Evolutionary conservation across 257 asterid genomes (phyloP).

Genomic region (Solanum appendiculatum): DNA sequence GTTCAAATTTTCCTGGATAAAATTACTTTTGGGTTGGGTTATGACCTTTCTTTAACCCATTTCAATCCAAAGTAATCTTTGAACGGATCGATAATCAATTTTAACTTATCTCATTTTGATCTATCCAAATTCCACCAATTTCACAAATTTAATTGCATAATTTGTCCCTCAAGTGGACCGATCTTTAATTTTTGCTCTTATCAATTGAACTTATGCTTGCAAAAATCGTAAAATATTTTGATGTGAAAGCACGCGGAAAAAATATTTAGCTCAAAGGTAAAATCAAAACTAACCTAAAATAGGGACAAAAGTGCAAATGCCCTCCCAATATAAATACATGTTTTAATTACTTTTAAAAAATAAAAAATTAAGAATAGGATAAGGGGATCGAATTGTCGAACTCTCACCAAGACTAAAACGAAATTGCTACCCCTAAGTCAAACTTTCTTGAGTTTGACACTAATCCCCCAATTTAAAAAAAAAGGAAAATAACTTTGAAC

Average conservation of each 20-base stretch:
- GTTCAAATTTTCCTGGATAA: neutral
- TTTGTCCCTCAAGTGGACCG: neutral
- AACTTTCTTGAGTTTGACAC: neutral
- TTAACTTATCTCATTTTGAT: neutral
- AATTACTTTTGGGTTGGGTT: neutral
- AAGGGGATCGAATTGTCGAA: neutral
- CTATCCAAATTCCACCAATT: neutral
- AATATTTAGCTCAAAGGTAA: neutral
- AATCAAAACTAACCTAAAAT: neutral
- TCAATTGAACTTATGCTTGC: neutral
- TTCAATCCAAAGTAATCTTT: neutral
- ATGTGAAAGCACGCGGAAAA: neutral
- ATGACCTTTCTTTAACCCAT: neutral
- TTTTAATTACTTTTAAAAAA: neutral
- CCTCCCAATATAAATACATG: neutral
- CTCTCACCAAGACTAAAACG: neutral
- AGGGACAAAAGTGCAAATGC: neutral
- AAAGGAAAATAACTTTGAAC: neutral
- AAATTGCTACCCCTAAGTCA: neutral
- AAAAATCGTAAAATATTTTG: neutral
- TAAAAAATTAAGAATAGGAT: no score
- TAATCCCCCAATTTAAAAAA: neutral
- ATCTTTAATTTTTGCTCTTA: neutral
- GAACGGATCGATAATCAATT: neutral
- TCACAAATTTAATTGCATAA: neutral